Evolutionary conservation across 306 rosid genomes (phyloP).

Genomic region (Pueraria montana): DNA sequence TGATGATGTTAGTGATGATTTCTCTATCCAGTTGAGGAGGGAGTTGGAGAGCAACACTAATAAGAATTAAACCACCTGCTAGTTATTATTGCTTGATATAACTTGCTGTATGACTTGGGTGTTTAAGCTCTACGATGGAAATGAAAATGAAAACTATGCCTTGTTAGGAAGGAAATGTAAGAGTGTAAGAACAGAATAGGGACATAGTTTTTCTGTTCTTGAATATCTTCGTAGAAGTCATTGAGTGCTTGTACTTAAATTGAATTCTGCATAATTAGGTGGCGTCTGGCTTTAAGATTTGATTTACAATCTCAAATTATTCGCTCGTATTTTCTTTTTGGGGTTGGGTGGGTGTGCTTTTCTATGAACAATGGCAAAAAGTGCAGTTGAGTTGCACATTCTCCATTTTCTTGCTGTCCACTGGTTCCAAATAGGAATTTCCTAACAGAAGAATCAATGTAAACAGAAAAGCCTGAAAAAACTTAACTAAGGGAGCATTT

Average conservation of each 20-base stretch:
- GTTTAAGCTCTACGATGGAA: not conserved
- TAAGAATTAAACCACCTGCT: slow-evolving; percentile 41
- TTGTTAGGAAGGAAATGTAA: slow-evolving; percentile 23
- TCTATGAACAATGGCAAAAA: not conserved
- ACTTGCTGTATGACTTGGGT: not conserved
- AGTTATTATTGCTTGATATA: not conserved
- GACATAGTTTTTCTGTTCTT: slow-evolving; percentile 24
- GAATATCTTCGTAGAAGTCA: slow-evolving; percentile 23
- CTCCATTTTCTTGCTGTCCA: not conserved
- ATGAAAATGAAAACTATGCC: slow-evolving; percentile 15
- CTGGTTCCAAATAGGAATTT: slow-evolving; percentile 6
- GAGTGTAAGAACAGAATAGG: not conserved
- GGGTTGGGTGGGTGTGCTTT: not conserved
- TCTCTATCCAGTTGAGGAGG: slow-evolving; percentile 86
- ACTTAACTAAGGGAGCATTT: no score
- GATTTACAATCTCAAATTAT: not conserved
- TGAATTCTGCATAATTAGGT: slow-evolving; percentile 18
- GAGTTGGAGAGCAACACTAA: slow-evolving; percentile 82
- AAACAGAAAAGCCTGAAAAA: not conserved
- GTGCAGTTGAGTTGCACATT: slow-evolving; percentile 1
- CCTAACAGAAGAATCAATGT: not conserved
- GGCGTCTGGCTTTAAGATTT: slow-evolving; percentile 22
- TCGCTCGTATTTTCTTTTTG: slow-evolving; percentile 17
- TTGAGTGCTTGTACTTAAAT: slow-evolving; percentile 24
- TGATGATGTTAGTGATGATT: slow-evolving; percentile 92